A percentile compares a stretch with the other conserved stretches of the same genome.
Conservation (phyloP, 1,284 basidiomycete species). For the Ceratobasidium sp. region DNA sequence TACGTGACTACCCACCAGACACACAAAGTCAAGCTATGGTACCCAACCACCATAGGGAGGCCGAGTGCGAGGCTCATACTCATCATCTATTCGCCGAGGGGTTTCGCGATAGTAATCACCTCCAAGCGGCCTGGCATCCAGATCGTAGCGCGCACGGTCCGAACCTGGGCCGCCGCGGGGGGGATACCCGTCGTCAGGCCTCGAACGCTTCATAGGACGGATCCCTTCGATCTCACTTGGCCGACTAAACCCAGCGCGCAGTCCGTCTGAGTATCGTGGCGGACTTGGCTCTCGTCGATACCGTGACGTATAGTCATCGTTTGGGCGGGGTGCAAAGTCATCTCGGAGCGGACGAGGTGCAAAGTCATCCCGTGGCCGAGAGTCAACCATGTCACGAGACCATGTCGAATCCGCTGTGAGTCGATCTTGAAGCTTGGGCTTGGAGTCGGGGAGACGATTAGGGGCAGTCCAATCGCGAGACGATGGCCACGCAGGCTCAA, state of each 20-base stretch:
- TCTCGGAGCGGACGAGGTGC: background rate
- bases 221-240: slow-evolving; percentile 14
- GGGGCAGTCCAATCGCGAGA: slow-evolving; percentile 14
- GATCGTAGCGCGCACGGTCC: slow-evolving; percentile 2
- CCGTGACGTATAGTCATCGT: background rate
- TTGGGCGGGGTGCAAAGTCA: background rate
- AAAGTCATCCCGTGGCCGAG: background rate
- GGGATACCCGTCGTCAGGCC: slow-evolving; percentile 13
- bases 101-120: slow-evolving; percentile 18
- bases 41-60: background rate
- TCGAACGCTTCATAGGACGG: slow-evolving; percentile 29
- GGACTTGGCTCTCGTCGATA: slow-evolving; percentile 20
- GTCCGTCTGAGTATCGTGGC: slow-evolving; percentile 14
- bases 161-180: slow-evolving; percentile 7
- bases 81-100: slow-evolving; percentile 9
- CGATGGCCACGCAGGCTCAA: slow-evolving; percentile 4
- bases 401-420: slow-evolving; percentile 14
- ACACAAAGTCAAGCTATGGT: background rate
- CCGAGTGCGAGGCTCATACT: slow-evolving; percentile 12
- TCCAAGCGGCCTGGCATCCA: slow-evolving; percentile 4
- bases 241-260: slow-evolving; percentile 22
- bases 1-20: slow-evolving; percentile 10
- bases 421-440: slow-evolving; percentile 31
- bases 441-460: slow-evolving; percentile 1
- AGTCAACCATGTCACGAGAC: background rate